Conservation (phyloP, 495 filamentous ascomycete species). For the Neurospora sp. region DNA sequence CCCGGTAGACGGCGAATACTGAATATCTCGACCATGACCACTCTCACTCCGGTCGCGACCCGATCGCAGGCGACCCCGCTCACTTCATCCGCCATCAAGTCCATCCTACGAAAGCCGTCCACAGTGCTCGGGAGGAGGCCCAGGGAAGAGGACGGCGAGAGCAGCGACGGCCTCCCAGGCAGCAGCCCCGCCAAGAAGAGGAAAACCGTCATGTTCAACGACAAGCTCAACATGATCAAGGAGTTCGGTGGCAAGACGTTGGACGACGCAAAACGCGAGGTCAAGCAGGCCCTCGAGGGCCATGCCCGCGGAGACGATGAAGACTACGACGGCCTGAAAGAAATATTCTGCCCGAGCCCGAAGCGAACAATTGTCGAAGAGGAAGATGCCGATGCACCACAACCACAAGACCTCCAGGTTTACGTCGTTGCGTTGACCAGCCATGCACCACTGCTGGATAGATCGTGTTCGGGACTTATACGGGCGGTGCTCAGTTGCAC, state of each 20-base stretch:
- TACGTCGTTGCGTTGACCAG: slow-evolving; percentile 73
- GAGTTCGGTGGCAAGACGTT: slow-evolving; percentile 36
- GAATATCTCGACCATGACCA: slow-evolving; percentile 14
- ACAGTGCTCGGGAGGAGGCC: slow-evolving; percentile 28
- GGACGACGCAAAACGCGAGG: slow-evolving; percentile 58
- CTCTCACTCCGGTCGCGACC: slow-evolving; percentile 17
- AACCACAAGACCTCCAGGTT: slow-evolving; percentile 47
- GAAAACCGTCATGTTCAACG: slow-evolving; percentile 60
- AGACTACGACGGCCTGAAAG: slow-evolving; percentile 63
- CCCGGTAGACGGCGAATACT: background rate
- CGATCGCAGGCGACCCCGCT: slow-evolving; percentile 11
- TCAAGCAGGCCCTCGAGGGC: slow-evolving; percentile 59
- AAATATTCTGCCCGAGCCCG: slow-evolving; percentile 47
- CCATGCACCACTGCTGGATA: slow-evolving; percentile 58
- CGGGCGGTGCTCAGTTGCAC: slow-evolving; percentile 59
- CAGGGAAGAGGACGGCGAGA: slow-evolving; percentile 29
- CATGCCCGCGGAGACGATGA: slow-evolving; percentile 58
- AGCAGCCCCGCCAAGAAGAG: slow-evolving; percentile 48
- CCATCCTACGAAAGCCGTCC: slow-evolving; percentile 33
- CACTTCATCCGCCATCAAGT: slow-evolving; percentile 26
- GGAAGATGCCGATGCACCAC: slow-evolving; percentile 5
- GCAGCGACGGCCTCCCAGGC: slow-evolving; percentile 28
- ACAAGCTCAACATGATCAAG: slow-evolving; percentile 55
- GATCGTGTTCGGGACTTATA: slow-evolving; percentile 64
- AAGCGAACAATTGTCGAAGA: slow-evolving; percentile 21